phyloP scores from a whole-genome alignment of 805 yeast species.

The Candida peoriensis region DNA sequence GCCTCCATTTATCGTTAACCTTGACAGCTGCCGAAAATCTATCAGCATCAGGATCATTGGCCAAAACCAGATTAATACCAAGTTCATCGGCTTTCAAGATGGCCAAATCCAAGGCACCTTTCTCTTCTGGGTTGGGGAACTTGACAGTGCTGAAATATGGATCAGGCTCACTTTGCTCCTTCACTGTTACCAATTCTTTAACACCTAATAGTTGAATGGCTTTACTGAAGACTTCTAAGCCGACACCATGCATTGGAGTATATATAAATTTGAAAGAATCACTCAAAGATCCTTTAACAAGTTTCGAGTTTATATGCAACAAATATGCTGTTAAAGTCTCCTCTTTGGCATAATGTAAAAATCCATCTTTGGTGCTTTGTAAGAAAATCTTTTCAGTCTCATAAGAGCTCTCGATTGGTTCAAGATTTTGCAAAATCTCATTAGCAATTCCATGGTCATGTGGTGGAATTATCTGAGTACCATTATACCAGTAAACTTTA shows the following conservation, averaged over 20 bases:
- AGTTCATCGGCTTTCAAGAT: constrained; percentile 50
- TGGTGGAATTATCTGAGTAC: constrained; percentile 95
- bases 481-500: constrained; percentile 89
- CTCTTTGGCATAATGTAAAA: constrained; percentile 36
- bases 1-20: constrained; percentile 51
- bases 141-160: constrained; percentile 81
- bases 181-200: constrained; percentile 37
- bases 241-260: constrained; percentile 97
- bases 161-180: constrained; percentile 69
- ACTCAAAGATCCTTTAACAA: constrained; percentile 26
- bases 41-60: constrained; percentile 97
- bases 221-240: constrained; percentile 51
- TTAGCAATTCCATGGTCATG: constrained; percentile 71
- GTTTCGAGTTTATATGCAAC: constrained; percentile 23
- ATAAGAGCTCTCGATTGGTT: constrained; percentile 56
- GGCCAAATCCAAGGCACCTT: constrained; percentile 80
- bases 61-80: constrained; percentile 54
- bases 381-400: constrained; percentile 35
- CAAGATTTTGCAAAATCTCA: constrained; percentile 53
- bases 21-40: constrained; percentile 79
- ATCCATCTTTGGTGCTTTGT: constrained; percentile 19
- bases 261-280: constrained; percentile 54
- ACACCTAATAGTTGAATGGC: constrained; percentile 35
- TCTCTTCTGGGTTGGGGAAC: constrained; percentile 96
- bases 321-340: constrained; percentile 41